Base-by-base conservation (phyloP, 768 basidiomycete species). In the Tulasnella sp. region DNA sequence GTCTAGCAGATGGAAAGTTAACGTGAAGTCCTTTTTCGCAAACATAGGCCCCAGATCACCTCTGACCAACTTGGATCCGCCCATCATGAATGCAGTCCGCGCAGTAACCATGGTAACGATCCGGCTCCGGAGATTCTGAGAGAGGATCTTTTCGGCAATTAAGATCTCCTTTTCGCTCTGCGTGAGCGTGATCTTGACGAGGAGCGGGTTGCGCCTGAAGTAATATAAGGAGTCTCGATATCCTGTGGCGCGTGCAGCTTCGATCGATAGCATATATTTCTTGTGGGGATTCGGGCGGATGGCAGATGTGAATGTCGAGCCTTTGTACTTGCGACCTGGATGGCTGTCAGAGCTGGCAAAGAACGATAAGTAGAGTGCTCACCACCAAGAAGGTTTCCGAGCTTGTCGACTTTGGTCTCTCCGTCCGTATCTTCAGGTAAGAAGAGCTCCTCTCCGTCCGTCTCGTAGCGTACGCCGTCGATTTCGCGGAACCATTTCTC, bases 151-250 rank as follows among this genome's bases (percentile, higher is more conserved):
- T 51, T 81, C 81, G 43, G 83, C 79, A 66, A 99, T 96, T 66
- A 98, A 83, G 62, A 84, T 82, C 65, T 97, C 91, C 70, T 97
- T 96, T 73, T 98, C 96, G 17, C 80, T 78, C 60, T 91, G 86
- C 0, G 85, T 88, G 30, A 91, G 90, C 64, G 85, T 86, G 61
- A 96, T 79, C 71, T 98, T 98, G 75, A 93, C 77, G 15, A 95
- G 86, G 27, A 91, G 82, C 0, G 83, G 82, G 64, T 95, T 96
- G 4, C 92, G 81, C 2, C 96, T 86, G 73, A 97, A 94, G 72
- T 97, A 97, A 72, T 97, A 96, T n/a, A 98, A 75, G 8, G 96
- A 97, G 71, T 98, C 96, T 50, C 92, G 82, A 73, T 92, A 97
- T 3, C 96, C 96, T 19, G 91, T 94, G 8, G 90, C 89, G 26